phyloP scores from a whole-genome alignment of 768 basidiomycete species.

The Imleria badia region DNA sequence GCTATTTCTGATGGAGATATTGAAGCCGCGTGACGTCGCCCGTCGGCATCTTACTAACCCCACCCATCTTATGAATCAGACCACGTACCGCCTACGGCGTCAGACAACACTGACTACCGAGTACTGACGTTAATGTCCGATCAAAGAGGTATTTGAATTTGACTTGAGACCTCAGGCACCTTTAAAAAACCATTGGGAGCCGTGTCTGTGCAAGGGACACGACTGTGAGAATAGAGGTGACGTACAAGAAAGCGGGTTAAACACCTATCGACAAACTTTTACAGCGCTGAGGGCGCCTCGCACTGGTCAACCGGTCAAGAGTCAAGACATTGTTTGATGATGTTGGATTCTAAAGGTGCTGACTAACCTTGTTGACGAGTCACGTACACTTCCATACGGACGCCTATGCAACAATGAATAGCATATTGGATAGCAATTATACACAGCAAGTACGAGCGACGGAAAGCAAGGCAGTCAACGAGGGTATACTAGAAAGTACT shows the following conservation, averaged over 20 bases:
- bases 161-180: neutral
- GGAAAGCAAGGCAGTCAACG: too few relatives aligned
- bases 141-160: neutral
- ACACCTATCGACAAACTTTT: too few relatives aligned
- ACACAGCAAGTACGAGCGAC: too few relatives aligned
- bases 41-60: neutral
- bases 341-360: slow-evolving; percentile 10
- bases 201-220: neutral
- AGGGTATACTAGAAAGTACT: too few relatives aligned
- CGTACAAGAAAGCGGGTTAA: too few relatives aligned
- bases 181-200: neutral
- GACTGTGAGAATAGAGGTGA: too few relatives aligned
- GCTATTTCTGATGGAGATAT: neutral
- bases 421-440: too few relatives aligned
- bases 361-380: neutral
- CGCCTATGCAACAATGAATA: too few relatives aligned
- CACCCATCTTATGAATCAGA: neutral
- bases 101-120: neutral
- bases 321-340: slow-evolving; percentile 1
- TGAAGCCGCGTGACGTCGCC: neutral
- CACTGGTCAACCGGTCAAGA: too few relatives aligned
- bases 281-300: too few relatives aligned
- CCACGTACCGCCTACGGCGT: neutral
- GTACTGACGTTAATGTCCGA: neutral
- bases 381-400: too few relatives aligned